Conservation (phyloP, 2,329 filamentous ascomycete species). For the Biscogniauxia sp. region DNA sequence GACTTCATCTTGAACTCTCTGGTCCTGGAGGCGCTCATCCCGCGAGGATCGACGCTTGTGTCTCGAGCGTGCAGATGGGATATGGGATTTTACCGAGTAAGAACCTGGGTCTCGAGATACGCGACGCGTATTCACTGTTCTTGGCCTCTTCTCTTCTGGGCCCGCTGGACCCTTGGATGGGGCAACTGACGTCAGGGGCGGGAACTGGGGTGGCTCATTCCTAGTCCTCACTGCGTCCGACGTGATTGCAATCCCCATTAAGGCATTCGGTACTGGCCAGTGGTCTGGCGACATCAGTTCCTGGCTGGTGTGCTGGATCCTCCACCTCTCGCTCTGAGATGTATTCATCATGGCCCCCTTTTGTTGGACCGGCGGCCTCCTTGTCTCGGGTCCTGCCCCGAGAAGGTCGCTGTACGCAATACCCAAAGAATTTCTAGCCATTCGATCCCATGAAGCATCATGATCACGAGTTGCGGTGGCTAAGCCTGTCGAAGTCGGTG, state of each 20-base stretch:
- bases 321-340: slow-evolving; percentile 22
- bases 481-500: slow-evolving; percentile 9
- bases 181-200: slow-evolving; percentile 5
- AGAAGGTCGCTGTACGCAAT: slow-evolving; percentile 29
- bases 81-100: slow-evolving; percentile 11
- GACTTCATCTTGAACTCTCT: slow-evolving; percentile 13
- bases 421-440: slow-evolving; percentile 27
- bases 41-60: slow-evolving; percentile 16
- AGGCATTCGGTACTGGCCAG: slow-evolving; percentile 21
- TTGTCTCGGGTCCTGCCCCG: slow-evolving; percentile 18
- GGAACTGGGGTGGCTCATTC: slow-evolving; percentile 19
- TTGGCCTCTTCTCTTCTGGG: slow-evolving; percentile 15
- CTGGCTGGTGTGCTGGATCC: slow-evolving; percentile 12
- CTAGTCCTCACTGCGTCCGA: slow-evolving; percentile 8
- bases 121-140: slow-evolving; percentile 6
- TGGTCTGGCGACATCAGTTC: slow-evolving; percentile 22
- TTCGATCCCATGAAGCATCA: slow-evolving; percentile 26
- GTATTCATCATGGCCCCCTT: slow-evolving; percentile 4
- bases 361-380: not conserved
- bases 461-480: slow-evolving; percentile 12
- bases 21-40: slow-evolving; percentile 19
- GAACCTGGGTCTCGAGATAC: slow-evolving; percentile 12
- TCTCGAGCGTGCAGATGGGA: slow-evolving; percentile 16
- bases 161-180: slow-evolving; percentile 6
- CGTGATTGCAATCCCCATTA: slow-evolving; percentile 12